Percentiles rank a stretch among this genome's conserved stretches.
phyloP scores from a whole-genome alignment of 2,329 filamentous ascomycete genomes.

The Alternaria sp. region DNA sequence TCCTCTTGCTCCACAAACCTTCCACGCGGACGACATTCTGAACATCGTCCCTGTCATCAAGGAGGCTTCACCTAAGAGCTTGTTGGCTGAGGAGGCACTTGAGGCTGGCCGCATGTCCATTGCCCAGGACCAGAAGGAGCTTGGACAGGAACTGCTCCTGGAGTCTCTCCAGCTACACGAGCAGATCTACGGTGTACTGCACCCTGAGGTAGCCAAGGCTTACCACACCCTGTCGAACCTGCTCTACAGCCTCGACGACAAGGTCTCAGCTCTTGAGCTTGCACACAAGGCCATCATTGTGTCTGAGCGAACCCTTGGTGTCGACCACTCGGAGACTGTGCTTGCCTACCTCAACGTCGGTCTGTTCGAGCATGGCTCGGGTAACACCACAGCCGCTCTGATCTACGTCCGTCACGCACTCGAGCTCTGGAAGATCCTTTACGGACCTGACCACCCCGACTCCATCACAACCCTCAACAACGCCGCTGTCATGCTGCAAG shows the following conservation, averaged over 20 bases:
- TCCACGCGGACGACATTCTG: conserved; percentile 82
- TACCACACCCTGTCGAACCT: conserved; percentile 96
- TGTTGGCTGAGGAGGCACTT: conserved; percentile 91
- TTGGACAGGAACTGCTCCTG: conserved; percentile 93
- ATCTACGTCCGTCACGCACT: conserved; percentile 90
- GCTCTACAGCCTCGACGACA: conserved; percentile 98
- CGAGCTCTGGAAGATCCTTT: conserved; percentile 96
- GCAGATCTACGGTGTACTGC: conserved; percentile 97
- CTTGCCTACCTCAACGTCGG: conserved; percentile 95
- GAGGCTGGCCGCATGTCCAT: conserved; percentile 97
- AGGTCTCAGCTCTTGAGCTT: conserved; percentile 91
- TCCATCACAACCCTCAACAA: conserved; percentile 99
- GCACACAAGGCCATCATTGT: conserved; percentile 97
- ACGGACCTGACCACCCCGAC: conserved; percentile 90
- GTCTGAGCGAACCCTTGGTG: conserved; percentile 88
- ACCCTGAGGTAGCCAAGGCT: conserved; percentile 92
- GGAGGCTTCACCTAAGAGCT: conserved; percentile 88
- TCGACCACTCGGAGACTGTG: conserved; percentile 93
- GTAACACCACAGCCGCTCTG: conserved; percentile 87
- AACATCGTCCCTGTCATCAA: conserved; percentile 96
- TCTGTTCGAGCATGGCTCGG: conserved; percentile 89
- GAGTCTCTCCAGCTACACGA: conserved; percentile 96
- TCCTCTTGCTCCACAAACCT: conserved; percentile 65
- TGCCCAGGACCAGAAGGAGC: conserved; percentile 90
- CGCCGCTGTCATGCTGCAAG: conserved; percentile 96